These are phyloP conservation scores for Saturnispora gosingensis DNA, from an alignment of 805 yeast genomes.

Conservation along the genomic window DNA sequence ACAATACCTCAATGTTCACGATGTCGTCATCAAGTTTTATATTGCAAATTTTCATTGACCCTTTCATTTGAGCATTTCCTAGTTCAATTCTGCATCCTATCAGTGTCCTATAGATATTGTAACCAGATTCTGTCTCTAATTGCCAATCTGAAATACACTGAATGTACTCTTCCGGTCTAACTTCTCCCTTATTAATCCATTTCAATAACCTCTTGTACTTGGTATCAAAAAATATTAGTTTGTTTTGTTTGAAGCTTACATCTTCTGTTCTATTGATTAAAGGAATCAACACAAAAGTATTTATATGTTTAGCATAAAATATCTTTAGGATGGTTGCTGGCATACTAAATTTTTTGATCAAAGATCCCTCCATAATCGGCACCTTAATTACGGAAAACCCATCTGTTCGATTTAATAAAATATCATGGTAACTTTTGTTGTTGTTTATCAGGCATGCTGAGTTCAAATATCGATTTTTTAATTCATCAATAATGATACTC, in stretches of 20 bases:
- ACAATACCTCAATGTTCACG: conserved; percentile 13
- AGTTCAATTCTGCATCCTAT: conserved; percentile 25
- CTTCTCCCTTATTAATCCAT: conserved; percentile 2
- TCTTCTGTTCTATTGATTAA: background rate
- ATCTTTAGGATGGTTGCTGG: conserved; percentile 19
- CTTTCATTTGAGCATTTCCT: conserved; percentile 10
- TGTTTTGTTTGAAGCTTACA: conserved; percentile 2
- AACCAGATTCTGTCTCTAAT: conserved; percentile 15
- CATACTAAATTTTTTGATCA: background rate
- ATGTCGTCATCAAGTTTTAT: conserved; percentile 14
- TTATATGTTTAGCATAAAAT: conserved; percentile 19
- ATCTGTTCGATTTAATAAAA: background rate
- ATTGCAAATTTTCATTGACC: conserved; percentile 24
- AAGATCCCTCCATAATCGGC: background rate
- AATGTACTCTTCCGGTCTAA: conserved; percentile 22
- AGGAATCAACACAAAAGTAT: conserved; percentile 17
- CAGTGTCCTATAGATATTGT: conserved; percentile 22
- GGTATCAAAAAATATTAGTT: conserved; percentile 21
- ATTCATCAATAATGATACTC: conserved; percentile 20
- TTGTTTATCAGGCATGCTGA: background rate
- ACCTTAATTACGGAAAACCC: background rate
- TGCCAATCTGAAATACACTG: conserved; percentile 29
- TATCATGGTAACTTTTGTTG: background rate
- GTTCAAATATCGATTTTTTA: background rate
- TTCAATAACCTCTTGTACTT: conserved; percentile 11